Evolutionary conservation across 306 rosid genomes (phyloP).

Genomic region (Bauhinia variegata): DNA sequence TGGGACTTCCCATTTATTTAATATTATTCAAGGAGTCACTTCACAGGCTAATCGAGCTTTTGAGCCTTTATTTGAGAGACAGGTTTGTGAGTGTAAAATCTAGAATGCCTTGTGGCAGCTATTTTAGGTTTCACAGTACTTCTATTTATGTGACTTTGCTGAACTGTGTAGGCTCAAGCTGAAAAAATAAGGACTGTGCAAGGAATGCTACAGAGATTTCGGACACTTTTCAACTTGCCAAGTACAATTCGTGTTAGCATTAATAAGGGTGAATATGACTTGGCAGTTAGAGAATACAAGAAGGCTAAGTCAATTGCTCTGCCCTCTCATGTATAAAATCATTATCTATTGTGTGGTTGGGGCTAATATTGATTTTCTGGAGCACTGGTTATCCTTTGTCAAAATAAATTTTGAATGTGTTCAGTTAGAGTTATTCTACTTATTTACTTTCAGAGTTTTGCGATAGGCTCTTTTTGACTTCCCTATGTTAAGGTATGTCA

Average conservation of each 20-base stretch:
- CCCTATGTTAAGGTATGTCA: not conserved
- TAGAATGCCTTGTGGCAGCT: slow-evolving; percentile 29
- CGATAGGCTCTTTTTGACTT: not conserved
- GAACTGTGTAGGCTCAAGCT: slow-evolving; percentile 84
- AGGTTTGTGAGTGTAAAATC: slow-evolving; percentile 63
- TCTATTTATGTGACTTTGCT: slow-evolving; percentile 25
- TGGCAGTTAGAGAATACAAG: slow-evolving; percentile 99
- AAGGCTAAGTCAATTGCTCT: slow-evolving; percentile 96
- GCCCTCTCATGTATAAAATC: slow-evolving; percentile 81
- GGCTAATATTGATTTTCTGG: not conserved
- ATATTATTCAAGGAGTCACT: slow-evolving; percentile 84
- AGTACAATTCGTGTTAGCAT: slow-evolving; percentile 93
- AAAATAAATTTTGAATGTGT: not conserved
- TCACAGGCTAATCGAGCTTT: slow-evolving; percentile 89
- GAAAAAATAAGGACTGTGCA: slow-evolving; percentile 97
- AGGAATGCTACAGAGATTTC: slow-evolving; percentile 98
- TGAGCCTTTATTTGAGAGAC: slow-evolving; percentile 94
- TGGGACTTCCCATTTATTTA: slow-evolving; percentile 88
- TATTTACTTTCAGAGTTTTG: not conserved
- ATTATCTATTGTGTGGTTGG: not conserved
- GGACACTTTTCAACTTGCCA: slow-evolving; percentile 93
- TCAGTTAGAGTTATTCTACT: not conserved
- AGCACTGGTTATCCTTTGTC: not conserved
- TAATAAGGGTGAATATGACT: slow-evolving; percentile 96
- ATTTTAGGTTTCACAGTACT: slow-evolving; percentile 39